Evolutionary conservation across 2,329 filamentous ascomycete species (phyloP).

Genomic region (Cladosporium phlei): DNA sequence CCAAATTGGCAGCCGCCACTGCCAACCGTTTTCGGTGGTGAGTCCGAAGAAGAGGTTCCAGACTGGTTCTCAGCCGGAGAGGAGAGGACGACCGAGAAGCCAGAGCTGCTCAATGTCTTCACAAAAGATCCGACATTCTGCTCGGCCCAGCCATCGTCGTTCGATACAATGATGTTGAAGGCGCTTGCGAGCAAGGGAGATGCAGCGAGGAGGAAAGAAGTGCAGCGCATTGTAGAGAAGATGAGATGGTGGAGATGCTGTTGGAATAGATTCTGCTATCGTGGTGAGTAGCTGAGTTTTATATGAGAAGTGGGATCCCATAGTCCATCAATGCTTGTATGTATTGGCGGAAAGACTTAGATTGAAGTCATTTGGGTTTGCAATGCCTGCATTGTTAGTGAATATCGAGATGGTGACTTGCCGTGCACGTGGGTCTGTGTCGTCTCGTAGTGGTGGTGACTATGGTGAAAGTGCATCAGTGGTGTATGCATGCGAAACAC

Average conservation of each 20-base stretch:
- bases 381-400: neutral
- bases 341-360: no score
- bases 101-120: constrained; percentile 49
- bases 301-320: neutral
- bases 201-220: neutral
- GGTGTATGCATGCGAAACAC: no score
- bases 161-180: constrained; percentile 57
- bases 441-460: neutral
- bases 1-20: constrained; percentile 51
- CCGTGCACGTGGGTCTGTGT: constrained; percentile 3
- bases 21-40: constrained; percentile 17
- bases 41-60: constrained; percentile 44
- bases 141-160: constrained; percentile 73
- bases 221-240: constrained; percentile 2
- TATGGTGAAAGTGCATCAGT: no score
- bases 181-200: constrained; percentile 1
- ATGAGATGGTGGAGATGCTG: neutral
- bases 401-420: neutral
- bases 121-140: constrained; percentile 60
- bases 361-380: neutral
- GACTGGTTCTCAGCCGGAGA: constrained; percentile 64
- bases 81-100: constrained; percentile 60
- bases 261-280: neutral
- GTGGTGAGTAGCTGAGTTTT: neutral
- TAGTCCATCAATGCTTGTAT: neutral